Base-by-base conservation (phyloP, 345 rosid genomes). In the Nephelium lappaceum region DNA sequence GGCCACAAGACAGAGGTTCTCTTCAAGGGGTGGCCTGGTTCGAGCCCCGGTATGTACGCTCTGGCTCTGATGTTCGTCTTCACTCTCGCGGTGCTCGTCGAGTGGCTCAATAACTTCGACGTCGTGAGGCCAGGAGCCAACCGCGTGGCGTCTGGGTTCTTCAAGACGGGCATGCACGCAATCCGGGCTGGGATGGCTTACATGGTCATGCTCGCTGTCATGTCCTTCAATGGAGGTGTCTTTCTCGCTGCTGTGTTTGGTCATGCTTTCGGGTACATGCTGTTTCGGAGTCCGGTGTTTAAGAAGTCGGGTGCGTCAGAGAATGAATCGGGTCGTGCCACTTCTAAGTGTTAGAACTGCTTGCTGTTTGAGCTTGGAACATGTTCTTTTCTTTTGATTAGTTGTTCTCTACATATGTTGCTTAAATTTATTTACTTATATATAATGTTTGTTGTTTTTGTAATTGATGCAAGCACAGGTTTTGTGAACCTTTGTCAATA, bases 11-110 rank as follows among this genome's bases (percentile, higher is more conserved):
- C 91, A 6, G 79, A 85, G 78, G 69, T 95, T 72, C 92, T 90
- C 67, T 95, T 95, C 85, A 42, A 81, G 3, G 90, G 94, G 7
- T 95, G 98, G 98, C 98, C 98, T 11, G 95, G 88, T 63, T 79
- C 88, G 12, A 83, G 72, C 79, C 62, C 84, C 3, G 83, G 83
- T 31, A 95, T 89, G 98, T 95, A 95, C 69, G 93, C 91, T 0
- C 31, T 88, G 16, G 93, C 95, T 2, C 57, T 93, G 78, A 64
- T 89, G 42, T 89, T 93, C 14, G 93, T 94, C 39, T 91, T 94
- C 73, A 47, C 53, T 0, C 81, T 94, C 6, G 93, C 96, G 0
- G 80, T 91, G 24, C 49, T 89, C 5, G 89, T 86, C 9, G 98
- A 94, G 80, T 87, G 85, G 86, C 80, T 94, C 15, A 72, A 80